phyloP scores from a whole-genome alignment of 345 rosid species.

The Raphanus raphanistrum region DNA sequence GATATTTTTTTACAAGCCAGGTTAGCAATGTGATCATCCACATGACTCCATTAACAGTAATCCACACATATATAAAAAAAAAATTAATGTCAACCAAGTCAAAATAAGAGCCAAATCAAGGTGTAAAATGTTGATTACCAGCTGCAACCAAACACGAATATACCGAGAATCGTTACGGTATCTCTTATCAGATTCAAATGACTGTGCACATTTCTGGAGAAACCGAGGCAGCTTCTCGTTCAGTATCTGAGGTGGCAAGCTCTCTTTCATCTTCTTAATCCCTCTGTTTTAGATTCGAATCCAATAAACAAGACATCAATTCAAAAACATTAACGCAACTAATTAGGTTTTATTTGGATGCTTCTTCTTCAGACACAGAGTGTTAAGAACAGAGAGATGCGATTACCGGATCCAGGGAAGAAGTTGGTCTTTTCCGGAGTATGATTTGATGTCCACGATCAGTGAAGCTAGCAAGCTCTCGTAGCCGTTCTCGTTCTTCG shows the following conservation, averaged over 20 bases:
- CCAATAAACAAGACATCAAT: slow-evolving; percentile 4
- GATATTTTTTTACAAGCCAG: slow-evolving; percentile 1
- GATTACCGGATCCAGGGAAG: slow-evolving; percentile 92
- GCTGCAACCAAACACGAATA: slow-evolving; percentile 86
- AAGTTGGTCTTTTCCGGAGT: slow-evolving; percentile 77
- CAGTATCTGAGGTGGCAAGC: slow-evolving; percentile 49
- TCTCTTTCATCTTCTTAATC: slow-evolving; percentile 70
- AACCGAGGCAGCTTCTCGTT: slow-evolving; percentile 87
- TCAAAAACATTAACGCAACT: background rate
- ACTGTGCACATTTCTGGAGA: slow-evolving; percentile 73
- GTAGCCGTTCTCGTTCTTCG: slow-evolving; percentile 38
- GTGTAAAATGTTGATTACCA: slow-evolving; percentile 47
- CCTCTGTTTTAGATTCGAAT: slow-evolving; percentile 49
- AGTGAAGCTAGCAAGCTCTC: slow-evolving; percentile 63
- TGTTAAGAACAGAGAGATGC: background rate
- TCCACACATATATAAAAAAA: too few species aligned
- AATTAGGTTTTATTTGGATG: background rate
- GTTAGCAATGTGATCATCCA: background rate
- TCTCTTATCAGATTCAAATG: slow-evolving; percentile 72
- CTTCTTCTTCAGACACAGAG: background rate
- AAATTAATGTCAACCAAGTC: background rate
- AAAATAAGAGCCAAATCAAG: background rate
- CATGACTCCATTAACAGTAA: background rate
- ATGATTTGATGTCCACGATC: slow-evolving; percentile 74
- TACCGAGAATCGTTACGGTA: slow-evolving; percentile 79